phyloP scores from a whole-genome alignment of 2,329 filamentous ascomycete species.

The Stagonosporopsis rhizophila region DNA sequence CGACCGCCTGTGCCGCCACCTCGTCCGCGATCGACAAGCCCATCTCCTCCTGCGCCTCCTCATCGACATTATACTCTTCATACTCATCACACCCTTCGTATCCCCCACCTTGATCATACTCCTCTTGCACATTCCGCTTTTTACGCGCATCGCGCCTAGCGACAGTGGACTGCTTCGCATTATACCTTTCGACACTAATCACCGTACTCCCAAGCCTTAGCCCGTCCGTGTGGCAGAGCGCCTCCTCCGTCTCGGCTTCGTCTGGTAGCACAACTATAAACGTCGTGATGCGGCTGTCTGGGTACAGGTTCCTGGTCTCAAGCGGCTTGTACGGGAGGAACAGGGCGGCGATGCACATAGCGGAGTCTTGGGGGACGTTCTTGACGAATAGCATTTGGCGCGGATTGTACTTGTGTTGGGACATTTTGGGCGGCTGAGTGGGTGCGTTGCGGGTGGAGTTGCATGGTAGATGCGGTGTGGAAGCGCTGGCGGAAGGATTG shows the following conservation, averaged over 20 bases:
- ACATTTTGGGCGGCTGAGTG: not conserved
- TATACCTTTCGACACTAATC: constrained; percentile 25
- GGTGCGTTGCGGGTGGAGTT: not conserved
- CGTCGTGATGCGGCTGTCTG: constrained; percentile 22
- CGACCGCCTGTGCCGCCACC: not conserved
- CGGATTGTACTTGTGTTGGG: not conserved
- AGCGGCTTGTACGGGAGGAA: constrained; percentile 22
- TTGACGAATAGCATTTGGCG: constrained; percentile 31
- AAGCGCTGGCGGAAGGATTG: too few relatives aligned
- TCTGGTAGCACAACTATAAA: constrained; percentile 24
- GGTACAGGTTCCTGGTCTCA: constrained; percentile 27
- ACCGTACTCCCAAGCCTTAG: constrained; percentile 19
- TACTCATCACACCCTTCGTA: not conserved
- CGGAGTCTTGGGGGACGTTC: constrained; percentile 25
- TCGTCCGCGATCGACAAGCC: not conserved
- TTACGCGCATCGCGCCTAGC: constrained; percentile 7
- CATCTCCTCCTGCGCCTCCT: not conserved
- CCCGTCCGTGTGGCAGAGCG: constrained; percentile 13
- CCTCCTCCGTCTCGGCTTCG: constrained; percentile 8
- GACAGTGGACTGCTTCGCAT: constrained; percentile 19
- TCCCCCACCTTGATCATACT: not conserved
- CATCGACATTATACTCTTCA: not conserved
- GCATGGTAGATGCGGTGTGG: not conserved
- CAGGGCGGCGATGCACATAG: constrained; percentile 2
- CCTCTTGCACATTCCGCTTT: not conserved